These are phyloP conservation scores for Ogataea polymorpha DNA, from an alignment of 805 yeast species.

Conservation along the genomic window DNA sequence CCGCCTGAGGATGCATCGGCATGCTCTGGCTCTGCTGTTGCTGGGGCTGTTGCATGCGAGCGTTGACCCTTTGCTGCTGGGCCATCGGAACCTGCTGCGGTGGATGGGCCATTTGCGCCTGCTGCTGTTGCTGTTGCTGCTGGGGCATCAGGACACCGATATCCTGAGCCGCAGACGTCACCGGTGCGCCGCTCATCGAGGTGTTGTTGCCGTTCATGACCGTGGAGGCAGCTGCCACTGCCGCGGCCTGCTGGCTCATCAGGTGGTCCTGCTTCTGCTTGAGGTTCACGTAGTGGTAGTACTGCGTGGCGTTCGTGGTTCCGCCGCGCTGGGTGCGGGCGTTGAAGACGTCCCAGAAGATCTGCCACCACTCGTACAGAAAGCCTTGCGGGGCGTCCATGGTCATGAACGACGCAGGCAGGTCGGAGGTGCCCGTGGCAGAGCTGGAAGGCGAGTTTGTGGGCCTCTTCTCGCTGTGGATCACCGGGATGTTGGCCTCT, in stretches of 20 bases:
- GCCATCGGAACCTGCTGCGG: slow-evolving; percentile 11
- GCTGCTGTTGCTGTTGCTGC: slow-evolving; percentile 17
- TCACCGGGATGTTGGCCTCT: slow-evolving; percentile 69
- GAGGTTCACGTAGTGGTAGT: slow-evolving; percentile 59
- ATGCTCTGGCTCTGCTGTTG: slow-evolving; percentile 18
- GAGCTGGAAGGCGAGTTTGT: slow-evolving; percentile 11
- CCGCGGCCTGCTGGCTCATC: slow-evolving; percentile 28
- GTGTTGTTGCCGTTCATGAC: slow-evolving; percentile 14
- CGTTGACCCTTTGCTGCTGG: slow-evolving; percentile 15
- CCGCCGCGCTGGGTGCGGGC: slow-evolving; percentile 71
- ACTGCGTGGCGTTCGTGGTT: slow-evolving; percentile 63
- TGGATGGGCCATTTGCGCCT: slow-evolving; percentile 12
- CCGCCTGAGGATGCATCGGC: slow-evolving; percentile 25
- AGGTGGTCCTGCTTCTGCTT: slow-evolving; percentile 59
- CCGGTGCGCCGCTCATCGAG: slow-evolving; percentile 16
- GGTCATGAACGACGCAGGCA: slow-evolving; percentile 50
- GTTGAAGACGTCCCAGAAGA: slow-evolving; percentile 90
- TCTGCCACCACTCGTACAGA: slow-evolving; percentile 92
- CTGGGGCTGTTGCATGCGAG: slow-evolving; percentile 14
- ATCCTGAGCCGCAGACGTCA: slow-evolving; percentile 15
- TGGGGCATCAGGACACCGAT: slow-evolving; percentile 19
- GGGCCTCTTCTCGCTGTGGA: slow-evolving; percentile 29
- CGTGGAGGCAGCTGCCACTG: slow-evolving; percentile 19
- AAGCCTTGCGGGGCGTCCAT: slow-evolving; percentile 88
- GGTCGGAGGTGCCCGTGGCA: slow-evolving; percentile 28